phyloP scores from a whole-genome alignment of 176 grass and related monocot genomes.

The Musa acuminata region DNA sequence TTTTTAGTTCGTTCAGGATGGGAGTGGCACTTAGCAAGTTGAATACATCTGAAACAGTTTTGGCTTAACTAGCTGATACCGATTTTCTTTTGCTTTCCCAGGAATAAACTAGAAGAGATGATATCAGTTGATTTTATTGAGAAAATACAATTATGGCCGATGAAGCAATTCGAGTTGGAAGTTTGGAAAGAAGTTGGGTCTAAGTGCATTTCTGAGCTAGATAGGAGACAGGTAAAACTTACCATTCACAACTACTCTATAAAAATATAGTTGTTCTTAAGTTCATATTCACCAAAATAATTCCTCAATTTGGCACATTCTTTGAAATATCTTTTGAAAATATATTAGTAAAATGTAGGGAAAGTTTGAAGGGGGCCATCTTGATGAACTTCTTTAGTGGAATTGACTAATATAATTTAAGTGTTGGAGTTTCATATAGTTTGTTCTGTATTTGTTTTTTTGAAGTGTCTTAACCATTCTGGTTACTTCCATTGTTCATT shows the following conservation, averaged over 20 bases:
- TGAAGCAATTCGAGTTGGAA: conserved; percentile 38
- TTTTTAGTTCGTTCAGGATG: not conserved
- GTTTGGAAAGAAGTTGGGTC: conserved; percentile 41
- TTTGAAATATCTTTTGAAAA: too few relatives aligned
- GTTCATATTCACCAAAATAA: not conserved
- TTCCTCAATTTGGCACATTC: not conserved
- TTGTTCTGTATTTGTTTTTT: too few relatives aligned
- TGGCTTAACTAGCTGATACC: not conserved
- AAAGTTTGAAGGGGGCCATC: too few relatives aligned
- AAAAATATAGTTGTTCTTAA: not conserved
- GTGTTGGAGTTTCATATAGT: too few relatives aligned
- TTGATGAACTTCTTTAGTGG: too few relatives aligned
- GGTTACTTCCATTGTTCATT: too few relatives aligned
- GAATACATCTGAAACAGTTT: not conserved
- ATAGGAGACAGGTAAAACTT: conserved; percentile 52
- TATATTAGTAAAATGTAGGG: too few relatives aligned
- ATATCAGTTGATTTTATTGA: conserved; percentile 32
- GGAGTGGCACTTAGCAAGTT: not conserved
- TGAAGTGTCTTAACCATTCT: too few relatives aligned
- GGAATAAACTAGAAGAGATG: conserved; percentile 44
- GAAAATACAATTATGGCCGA: conserved; percentile 27
- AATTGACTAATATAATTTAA: too few relatives aligned
- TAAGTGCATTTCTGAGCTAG: conserved; percentile 12
- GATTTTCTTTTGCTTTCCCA: conserved; percentile 12
- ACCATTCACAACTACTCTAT: not conserved